Base-by-base conservation (phyloP, 2,329 filamentous ascomycete species). In the Myriangium duriaei region DNA sequence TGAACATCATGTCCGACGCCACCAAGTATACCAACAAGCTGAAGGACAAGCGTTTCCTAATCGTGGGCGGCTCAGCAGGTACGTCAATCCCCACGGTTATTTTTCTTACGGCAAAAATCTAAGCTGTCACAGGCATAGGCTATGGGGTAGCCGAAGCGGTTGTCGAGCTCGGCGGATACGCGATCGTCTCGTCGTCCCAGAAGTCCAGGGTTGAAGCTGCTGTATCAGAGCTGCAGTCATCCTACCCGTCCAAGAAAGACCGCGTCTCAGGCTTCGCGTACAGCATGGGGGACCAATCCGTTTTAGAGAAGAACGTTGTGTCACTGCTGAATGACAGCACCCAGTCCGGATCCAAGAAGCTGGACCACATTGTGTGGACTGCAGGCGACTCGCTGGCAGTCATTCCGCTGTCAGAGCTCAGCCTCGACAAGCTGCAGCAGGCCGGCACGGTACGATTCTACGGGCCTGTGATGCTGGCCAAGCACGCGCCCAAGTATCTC, bases 171-270 rank as follows among this genome's bases (percentile, higher is more conserved):
- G 72, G 72, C 21, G 70, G 69, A 28, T 53, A 51, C n/a, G 69
- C 81, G 11, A 67, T 63, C 32, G 67, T 81, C 49, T 69, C 71
- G n/a, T 75, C 71, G 2, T 79, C 74, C 2, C 71, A 65, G 38
- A 53, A 61, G 7, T 37, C 54, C 18, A 68, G 68, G 32, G 54
- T 81, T 26, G 49, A 65, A 19, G 49, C 52, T 1, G 65, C 72
- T 9, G 51, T 75, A 40, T 45, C 51, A 1, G 51, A 54, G 14
- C 60, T 79, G 32, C 51, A 60, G 33, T 48, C 52, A 2, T 42
- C 60, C 35, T 65, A 70, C 49, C 62, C 63, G 26, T 56, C 58
- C n/a, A 55, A 56, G 35, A 51, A 54, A 12, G 45, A 55, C 3
- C 52, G 53, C 21, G 51, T 71, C 32, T 47, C 49, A 5, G 65